Base-by-base conservation (phyloP, 2,329 filamentous ascomycete species). In the Penicillium sp. region DNA sequence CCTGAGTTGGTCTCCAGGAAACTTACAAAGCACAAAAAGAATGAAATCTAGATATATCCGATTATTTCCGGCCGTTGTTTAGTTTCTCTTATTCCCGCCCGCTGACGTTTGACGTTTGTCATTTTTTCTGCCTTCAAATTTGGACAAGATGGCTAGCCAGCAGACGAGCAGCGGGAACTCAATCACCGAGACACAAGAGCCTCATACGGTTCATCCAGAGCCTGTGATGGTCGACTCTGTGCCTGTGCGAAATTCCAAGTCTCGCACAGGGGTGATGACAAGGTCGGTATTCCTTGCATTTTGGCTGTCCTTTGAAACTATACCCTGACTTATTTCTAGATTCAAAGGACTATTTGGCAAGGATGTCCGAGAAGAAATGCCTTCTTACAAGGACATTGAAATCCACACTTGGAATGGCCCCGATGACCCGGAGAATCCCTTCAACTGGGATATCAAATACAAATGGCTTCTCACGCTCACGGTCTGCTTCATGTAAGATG, bases 391-490 rank as follows among this genome's bases (percentile, higher is more conserved):
- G n/a, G 51, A 57, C 37, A 54, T 57, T 8, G 62, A 68, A 48
- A 56, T 69, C 6, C 67, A 69, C 33, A 59, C 57, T 13, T 70
- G 67, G 67, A 40, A 67, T 48, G 67, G 67, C 0, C 61, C 59
- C 5, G 51, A 67, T 45, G 67, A 70, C 16, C 51, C 55, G 1
- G 52, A 57, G 34, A 57, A 57, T 24, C 67, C 67, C 1, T 77
- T 77, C 67, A 77, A 78, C 52, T 78, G 74, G 71, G 60, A 64
- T 5, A 45, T 40, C 1, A 51, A 55, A 7, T 76, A 75, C 46
- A 77, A 77, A 66, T 77, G 75, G 72, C 60, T 69, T 16, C 59
- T 75, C 19, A 77, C 75, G 1, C 58, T 77, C 14, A 71, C 76
- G 5, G 68, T 75, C 7, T 77, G 75, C 49, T 73, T 75, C 58